These are phyloP conservation scores for Hyaloperonospora arabidopsidis DNA, from an alignment of 352 stramenopile species.

Conservation along the genomic window DNA sequence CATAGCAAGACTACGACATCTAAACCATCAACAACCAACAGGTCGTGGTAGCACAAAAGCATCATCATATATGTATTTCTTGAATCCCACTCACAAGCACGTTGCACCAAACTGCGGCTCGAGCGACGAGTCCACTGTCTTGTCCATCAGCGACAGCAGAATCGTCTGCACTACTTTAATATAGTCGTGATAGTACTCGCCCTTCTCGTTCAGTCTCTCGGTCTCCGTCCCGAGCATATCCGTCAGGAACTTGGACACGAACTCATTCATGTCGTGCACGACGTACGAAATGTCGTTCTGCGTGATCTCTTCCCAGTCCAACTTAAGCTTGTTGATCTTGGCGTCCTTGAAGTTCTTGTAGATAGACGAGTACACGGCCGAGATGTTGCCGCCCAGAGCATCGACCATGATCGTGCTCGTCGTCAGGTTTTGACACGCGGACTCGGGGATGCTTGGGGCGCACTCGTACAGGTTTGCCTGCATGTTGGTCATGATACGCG, in stretches of 20 bases:
- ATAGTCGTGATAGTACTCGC: slow-evolving; percentile 37
- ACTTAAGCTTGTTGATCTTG: slow-evolving; percentile 25
- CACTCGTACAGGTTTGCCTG: slow-evolving; percentile 37
- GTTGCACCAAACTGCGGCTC: slow-evolving; percentile 40
- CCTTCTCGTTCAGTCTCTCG: slow-evolving; percentile 56
- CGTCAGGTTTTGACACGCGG: slow-evolving; percentile 42
- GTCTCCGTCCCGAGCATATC: slow-evolving; percentile 38
- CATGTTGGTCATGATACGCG: slow-evolving; percentile 25
- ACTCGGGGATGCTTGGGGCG: slow-evolving; percentile 19
- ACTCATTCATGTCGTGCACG: slow-evolving; percentile 31
- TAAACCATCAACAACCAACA: too few relatives aligned
- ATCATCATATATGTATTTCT: too few relatives aligned
- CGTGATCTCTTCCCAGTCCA: slow-evolving; percentile 32
- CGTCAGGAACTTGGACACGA: slow-evolving; percentile 42
- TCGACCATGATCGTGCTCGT: slow-evolving; percentile 35
- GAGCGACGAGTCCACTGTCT: slow-evolving; percentile 39
- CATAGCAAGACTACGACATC: too few relatives aligned
- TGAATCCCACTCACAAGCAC: slow-evolving; percentile 32
- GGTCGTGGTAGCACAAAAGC: too few relatives aligned
- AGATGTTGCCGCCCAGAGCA: slow-evolving; percentile 23
- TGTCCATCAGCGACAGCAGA: slow-evolving; percentile 42
- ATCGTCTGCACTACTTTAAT: slow-evolving; percentile 34
- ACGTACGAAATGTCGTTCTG: slow-evolving; percentile 35
- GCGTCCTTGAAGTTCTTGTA: slow-evolving; percentile 37
- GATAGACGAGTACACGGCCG: slow-evolving; percentile 23